Conservation (phyloP, 148 eudicot genomes). For the Selenicereus undatus region DNA sequence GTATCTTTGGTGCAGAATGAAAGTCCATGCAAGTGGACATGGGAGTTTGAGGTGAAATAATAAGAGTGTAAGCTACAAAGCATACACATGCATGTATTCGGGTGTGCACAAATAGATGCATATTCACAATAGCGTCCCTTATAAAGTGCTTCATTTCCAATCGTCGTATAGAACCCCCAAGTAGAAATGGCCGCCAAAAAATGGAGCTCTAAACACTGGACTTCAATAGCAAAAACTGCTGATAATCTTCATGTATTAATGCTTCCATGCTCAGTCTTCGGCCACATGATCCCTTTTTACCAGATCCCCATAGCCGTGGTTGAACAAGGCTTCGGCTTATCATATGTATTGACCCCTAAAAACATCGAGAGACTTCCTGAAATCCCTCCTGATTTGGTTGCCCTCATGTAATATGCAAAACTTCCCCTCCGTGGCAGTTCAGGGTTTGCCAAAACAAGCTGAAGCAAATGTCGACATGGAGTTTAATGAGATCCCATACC, state of each 20-base stretch:
- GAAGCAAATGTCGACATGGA: conserved; percentile 41
- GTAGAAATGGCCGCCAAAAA: too few relatives aligned
- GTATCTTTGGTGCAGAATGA: too few relatives aligned
- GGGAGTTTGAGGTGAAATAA: too few relatives aligned
- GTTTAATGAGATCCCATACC: conserved; percentile 26
- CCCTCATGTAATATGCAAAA: conserved; percentile 23
- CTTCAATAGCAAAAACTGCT: not conserved
- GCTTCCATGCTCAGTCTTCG: conserved; percentile 44
- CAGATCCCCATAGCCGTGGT: conserved; percentile 30
- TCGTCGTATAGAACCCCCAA: too few relatives aligned
- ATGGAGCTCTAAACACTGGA: not conserved
- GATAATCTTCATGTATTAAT: conserved; percentile 28
- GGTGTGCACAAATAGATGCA: too few relatives aligned
- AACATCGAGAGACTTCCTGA: conserved; percentile 38
- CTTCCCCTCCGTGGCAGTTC: conserved; percentile 24
- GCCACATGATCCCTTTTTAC: conserved; percentile 46
- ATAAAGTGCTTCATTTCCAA: too few relatives aligned
- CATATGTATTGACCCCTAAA: conserved; percentile 37
- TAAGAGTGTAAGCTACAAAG: too few relatives aligned
- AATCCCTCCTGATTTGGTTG: conserved; percentile 26
- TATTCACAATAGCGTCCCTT: too few relatives aligned
- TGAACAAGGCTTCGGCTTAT: conserved; percentile 26
- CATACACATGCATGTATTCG: too few relatives aligned
- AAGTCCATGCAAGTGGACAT: too few relatives aligned
- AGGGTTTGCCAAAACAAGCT: conserved; percentile 26